phyloP scores from a whole-genome alignment of 2,329 filamentous ascomycete genomes.

The Fusarium albidum region DNA sequence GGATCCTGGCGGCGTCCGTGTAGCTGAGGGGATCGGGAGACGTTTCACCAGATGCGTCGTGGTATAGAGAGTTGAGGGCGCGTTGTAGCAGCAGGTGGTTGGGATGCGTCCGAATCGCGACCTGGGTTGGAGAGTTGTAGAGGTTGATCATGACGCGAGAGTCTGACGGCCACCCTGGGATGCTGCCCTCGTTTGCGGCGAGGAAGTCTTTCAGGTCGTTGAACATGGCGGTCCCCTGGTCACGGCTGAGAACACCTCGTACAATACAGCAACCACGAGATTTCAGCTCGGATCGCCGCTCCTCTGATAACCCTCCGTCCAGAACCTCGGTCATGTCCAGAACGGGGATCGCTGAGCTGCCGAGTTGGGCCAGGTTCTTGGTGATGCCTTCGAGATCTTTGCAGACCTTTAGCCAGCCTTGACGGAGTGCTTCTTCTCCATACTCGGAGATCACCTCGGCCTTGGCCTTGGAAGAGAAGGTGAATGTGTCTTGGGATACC shows the following conservation, averaged over 20 bases:
- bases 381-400: conserved; percentile 47
- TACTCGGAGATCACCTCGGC: conserved; percentile 46
- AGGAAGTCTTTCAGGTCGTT: conserved; percentile 45
- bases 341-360: conserved; percentile 45
- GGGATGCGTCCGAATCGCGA: conserved; percentile 47
- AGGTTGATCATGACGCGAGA: conserved; percentile 50
- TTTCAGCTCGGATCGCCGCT: conserved; percentile 39
- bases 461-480: conserved; percentile 36
- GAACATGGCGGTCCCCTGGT: conserved; percentile 36
- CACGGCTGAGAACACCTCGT: conserved; percentile 27
- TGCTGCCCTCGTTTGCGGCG: conserved; percentile 41
- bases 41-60: conserved; percentile 40
- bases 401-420: conserved; percentile 51
- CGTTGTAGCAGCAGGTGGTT: conserved; percentile 47
- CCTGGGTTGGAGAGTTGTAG: conserved; percentile 50
- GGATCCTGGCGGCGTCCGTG: conserved; percentile 48
- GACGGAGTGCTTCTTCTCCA: conserved; percentile 44
- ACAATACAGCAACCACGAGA: conserved; percentile 37
- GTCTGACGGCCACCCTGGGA: conserved; percentile 46
- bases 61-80: conserved; percentile 50
- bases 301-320: conserved; percentile 21
- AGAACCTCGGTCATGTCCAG: conserved; percentile 39
- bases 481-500: conserved; percentile 23
- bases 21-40: conserved; percentile 49
- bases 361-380: conserved; percentile 44